Evolutionary conservation across 1,284 basidiomycete genomes (phyloP), one percentile per base, ranked within the genome.

Genomic region (Cryptococcus jaspeensis): DNA sequence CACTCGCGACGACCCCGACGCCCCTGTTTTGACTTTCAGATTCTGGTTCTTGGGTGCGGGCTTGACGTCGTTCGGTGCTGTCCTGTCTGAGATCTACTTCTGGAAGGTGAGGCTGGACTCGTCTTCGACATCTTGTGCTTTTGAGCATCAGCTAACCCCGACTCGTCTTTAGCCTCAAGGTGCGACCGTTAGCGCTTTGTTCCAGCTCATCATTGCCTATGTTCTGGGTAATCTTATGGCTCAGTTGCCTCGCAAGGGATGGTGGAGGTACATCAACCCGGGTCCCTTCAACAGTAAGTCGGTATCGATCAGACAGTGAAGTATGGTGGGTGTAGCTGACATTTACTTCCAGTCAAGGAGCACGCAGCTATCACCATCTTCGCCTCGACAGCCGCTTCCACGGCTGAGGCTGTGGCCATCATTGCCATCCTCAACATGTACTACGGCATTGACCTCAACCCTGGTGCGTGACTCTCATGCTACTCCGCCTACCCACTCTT

Each of bases 311-410:
- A 18, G 20, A 4, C 7, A n/a, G 28, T 32, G 28, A 5, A 9
- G 28, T 36, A 5, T 7, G 13, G 28, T 20, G 13, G 9, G 44
- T 15, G 41, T 53, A 37, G 36, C 60, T 48, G 59, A 52, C 12
- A 36, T 53, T 22, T 12, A 56, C 52, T 42, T 47, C 37, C 55
- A 64, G 56, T 57, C 61, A 81, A 82, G 56, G 83, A 87, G 65
- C 84, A 86, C 70, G 83, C 83, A 0, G 82, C 83, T 28, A 83
- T 87, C 39, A 81, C 85, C 20, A 86, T 87, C 63, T 86, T 87
- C 84, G 72, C 85, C 1, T 84, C 84, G 38, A 84, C 87, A 5
- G 85, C 86, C 0, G 81, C 84, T 2, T 81, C 81, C 5, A 83
- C 84, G 0, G 86, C 87, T 0, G 80, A 86, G 42, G 87, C 82